Conservation (phyloP, 306 rosid genomes). For the Pyrus pyrifolia region DNA sequence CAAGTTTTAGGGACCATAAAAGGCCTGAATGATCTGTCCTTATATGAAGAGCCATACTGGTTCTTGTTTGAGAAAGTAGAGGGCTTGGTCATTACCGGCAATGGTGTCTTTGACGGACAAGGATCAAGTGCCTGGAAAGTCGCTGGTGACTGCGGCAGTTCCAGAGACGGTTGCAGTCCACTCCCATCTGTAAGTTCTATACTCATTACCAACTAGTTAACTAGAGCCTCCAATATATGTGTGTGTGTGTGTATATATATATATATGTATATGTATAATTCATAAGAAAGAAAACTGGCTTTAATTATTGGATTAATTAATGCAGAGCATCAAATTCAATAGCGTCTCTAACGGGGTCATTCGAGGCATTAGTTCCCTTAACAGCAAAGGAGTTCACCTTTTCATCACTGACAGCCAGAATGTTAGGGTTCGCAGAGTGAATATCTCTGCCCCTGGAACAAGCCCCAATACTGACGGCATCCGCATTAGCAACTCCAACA, state of each 20-base stretch:
- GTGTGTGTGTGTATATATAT: too few species aligned
- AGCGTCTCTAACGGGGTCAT: constrained; percentile 22
- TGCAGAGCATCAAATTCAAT: constrained; percentile 30
- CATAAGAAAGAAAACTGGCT: not conserved
- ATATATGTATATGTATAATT: too few species aligned
- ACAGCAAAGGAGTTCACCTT: constrained; percentile 44
- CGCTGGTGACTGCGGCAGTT: constrained; percentile 25
- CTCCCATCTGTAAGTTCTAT: constrained; percentile 53
- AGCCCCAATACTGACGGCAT: constrained; percentile 60
- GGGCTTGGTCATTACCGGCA: constrained; percentile 54
- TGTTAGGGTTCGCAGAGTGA: constrained; percentile 21
- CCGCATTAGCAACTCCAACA: constrained; percentile 38
- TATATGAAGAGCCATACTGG: constrained; percentile 39
- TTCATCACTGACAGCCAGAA: constrained; percentile 28
- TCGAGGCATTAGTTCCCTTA: constrained; percentile 26
- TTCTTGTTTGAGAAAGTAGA: constrained; percentile 36
- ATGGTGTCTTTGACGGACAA: constrained; percentile 65
- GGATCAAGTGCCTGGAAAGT: constrained; percentile 43
- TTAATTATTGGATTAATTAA: not conserved
- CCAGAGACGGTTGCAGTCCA: constrained; percentile 22
- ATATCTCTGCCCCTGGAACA: constrained; percentile 23
- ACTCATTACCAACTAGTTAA: not conserved
- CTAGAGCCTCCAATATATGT: not conserved
- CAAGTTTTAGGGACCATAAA: constrained; percentile 44
- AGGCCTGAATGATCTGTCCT: constrained; percentile 45